Evolutionary conservation across 1,284 basidiomycete genomes (phyloP).

Genomic region (Ustilago shanxiensis): DNA sequence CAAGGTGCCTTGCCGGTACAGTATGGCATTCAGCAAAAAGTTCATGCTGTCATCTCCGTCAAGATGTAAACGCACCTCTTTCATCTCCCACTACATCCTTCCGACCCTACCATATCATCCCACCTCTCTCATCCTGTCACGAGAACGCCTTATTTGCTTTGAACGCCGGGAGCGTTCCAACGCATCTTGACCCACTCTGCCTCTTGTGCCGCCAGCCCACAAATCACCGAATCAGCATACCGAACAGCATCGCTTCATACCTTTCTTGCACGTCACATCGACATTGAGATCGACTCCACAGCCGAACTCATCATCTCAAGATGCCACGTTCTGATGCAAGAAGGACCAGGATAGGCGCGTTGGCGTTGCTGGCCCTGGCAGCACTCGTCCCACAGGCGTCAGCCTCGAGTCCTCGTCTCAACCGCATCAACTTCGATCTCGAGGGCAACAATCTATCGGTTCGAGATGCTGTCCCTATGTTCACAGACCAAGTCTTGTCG

Average conservation of each 20-base stretch:
- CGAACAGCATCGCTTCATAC: background rate
- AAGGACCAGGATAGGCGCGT: slow-evolving; percentile 14
- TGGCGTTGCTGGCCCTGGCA: slow-evolving; percentile 28
- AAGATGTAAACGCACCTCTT: background rate
- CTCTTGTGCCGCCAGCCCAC: background rate
- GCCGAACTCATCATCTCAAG: background rate
- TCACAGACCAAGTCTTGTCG: slow-evolving; percentile 13
- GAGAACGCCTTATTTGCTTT: background rate
- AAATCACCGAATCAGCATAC: background rate
- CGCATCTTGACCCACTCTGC: background rate
- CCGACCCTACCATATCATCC: background rate
- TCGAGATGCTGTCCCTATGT: slow-evolving; percentile 16
- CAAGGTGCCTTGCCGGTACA: background rate
- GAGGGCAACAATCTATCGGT: slow-evolving; percentile 12
- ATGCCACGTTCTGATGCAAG: slow-evolving; percentile 23
- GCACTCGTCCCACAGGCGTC: slow-evolving; percentile 12
- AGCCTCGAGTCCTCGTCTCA: slow-evolving; percentile 41
- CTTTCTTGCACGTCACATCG: background rate
- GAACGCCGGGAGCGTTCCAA: slow-evolving; percentile 16
- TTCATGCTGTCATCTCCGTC: background rate
- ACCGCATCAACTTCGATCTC: slow-evolving; percentile 36
- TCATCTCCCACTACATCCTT: background rate
- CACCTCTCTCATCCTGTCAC: background rate
- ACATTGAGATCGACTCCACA: background rate
- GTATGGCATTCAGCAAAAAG: slow-evolving; percentile 2